These are phyloP conservation scores for Colletotrichum sp. DNA, from an alignment of 2,329 filamentous ascomycete genomes.

Conservation along the genomic window DNA sequence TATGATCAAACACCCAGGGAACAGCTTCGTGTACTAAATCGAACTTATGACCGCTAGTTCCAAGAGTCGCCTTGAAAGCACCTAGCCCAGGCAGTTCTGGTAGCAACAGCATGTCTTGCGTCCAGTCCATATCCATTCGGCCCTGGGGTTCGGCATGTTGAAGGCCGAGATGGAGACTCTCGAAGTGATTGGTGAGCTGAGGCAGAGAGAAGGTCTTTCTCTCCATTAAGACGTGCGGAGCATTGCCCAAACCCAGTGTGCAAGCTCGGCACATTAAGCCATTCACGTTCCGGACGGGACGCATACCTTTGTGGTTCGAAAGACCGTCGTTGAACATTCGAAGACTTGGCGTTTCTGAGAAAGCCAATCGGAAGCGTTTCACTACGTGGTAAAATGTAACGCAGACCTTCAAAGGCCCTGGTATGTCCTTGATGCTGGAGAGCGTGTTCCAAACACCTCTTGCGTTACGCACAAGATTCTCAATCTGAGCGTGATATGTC, in stretches of 20 bases:
- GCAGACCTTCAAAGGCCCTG: constrained; percentile 65
- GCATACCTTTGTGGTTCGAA: constrained; percentile 61
- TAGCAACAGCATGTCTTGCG: constrained; percentile 49
- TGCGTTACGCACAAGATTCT: constrained; percentile 58
- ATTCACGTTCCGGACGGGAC: constrained; percentile 58
- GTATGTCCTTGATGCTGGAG: constrained; percentile 63
- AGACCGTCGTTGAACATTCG: constrained; percentile 64
- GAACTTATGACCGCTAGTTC: constrained; percentile 35
- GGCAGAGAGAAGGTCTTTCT: constrained; percentile 58
- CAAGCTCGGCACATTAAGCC: constrained; percentile 62
- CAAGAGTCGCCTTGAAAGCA: constrained; percentile 30
- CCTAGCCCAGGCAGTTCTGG: constrained; percentile 37
- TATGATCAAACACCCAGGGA: constrained; percentile 33
- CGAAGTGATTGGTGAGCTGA: constrained; percentile 64
- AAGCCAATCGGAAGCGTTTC: constrained; percentile 61
- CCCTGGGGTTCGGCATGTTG: constrained; percentile 17
- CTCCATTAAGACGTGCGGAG: constrained; percentile 32
- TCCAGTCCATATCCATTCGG: constrained; percentile 44
- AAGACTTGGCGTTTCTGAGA: constrained; percentile 61
- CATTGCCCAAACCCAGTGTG: constrained; percentile 28
- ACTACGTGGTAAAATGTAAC: constrained; percentile 68
- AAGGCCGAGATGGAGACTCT: constrained; percentile 43
- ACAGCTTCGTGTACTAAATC: constrained; percentile 43
- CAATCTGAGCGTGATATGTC: constrained; percentile 47
- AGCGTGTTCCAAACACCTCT: constrained; percentile 68